phyloP scores from a whole-genome alignment of 2,329 filamentous ascomycete species.

The Alternaria sp. region DNA sequence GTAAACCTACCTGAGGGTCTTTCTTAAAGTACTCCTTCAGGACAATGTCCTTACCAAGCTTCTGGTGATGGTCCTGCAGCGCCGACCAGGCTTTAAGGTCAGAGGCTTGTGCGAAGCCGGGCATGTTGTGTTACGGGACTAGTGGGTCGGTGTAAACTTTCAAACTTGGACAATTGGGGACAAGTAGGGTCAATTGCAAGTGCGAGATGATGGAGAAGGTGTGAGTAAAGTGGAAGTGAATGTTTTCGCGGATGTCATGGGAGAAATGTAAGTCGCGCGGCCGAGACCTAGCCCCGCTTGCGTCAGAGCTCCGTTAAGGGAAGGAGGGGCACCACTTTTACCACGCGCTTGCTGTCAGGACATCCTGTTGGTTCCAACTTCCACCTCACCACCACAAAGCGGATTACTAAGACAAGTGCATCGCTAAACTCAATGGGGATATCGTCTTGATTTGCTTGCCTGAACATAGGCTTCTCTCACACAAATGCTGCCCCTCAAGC shows the following conservation, averaged over 20 bases:
- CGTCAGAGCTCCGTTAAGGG: conserved; percentile 34
- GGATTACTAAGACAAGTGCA: conserved; percentile 36
- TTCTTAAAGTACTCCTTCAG: conserved; percentile 92
- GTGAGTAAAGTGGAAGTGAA: conserved; percentile 20
- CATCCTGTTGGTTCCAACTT: conserved; percentile 37
- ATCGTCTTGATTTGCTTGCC: conserved; percentile 49
- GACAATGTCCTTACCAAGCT: conserved; percentile 85
- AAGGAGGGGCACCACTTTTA: conserved; percentile 27
- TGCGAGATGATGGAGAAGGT: conserved; percentile 21
- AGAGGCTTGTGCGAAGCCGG: conserved; percentile 80
- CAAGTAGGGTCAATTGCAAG: conserved; percentile 28
- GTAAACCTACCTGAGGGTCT: conserved; percentile 66
- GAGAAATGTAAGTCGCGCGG: conserved; percentile 28
- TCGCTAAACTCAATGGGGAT: conserved; percentile 34
- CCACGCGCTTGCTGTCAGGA: conserved; percentile 25
- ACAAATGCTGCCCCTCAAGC: conserved; percentile 51
- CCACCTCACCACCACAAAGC: conserved; percentile 25
- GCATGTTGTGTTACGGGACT: conserved; percentile 55
- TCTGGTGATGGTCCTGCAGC: conserved; percentile 89
- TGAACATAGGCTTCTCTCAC: conserved; percentile 36
- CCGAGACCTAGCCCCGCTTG: conserved; percentile 33
- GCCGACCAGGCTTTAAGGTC: conserved; percentile 87
- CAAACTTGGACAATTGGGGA: conserved; percentile 19
- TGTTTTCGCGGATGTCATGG: conserved; percentile 21
- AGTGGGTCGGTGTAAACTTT: conserved; percentile 25